Evolutionary conservation across 2,329 filamentous ascomycete genomes (phyloP).

Genomic region (Penicillium sp.): DNA sequence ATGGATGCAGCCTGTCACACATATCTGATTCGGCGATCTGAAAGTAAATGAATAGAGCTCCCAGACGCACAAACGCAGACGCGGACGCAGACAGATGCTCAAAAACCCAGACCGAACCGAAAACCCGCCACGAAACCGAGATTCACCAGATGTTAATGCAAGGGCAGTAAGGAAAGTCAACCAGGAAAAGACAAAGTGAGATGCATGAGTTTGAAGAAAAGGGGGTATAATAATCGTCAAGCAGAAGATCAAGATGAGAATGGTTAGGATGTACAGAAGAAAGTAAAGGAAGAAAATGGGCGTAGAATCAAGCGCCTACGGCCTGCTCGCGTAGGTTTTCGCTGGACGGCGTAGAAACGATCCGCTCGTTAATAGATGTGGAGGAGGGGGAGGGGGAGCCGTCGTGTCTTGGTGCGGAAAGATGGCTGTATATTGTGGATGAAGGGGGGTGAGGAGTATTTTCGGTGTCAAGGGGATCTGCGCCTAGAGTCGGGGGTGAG

Average conservation of each 20-base stretch:
- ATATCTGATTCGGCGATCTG: not conserved
- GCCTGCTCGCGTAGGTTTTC: slow-evolving; percentile 26
- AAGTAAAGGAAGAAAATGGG: not conserved
- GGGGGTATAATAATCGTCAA: slow-evolving; percentile 18
- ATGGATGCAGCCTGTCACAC: not conserved
- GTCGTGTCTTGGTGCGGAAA: slow-evolving; percentile 14
- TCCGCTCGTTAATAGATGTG: slow-evolving; percentile 21
- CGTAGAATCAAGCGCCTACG: slow-evolving; percentile 18
- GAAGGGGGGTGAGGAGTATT: slow-evolving; percentile 8
- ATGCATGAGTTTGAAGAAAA: slow-evolving; percentile 16
- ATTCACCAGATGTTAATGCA: slow-evolving; percentile 18
- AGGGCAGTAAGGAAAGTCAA: slow-evolving; percentile 2
- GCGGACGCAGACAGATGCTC: slow-evolving; percentile 2
- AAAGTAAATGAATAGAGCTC: not conserved
- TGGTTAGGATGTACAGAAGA: slow-evolving; percentile 21
- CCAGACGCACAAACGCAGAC: not conserved
- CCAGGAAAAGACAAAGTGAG: slow-evolving; percentile 11
- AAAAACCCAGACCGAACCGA: slow-evolving; percentile 2
- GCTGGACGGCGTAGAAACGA: slow-evolving; percentile 19
- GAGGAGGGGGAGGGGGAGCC: slow-evolving; percentile 17
- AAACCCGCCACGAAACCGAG: slow-evolving; percentile 1
- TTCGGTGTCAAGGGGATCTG: not conserved
- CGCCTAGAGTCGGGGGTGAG: not conserved
- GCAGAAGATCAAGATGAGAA: slow-evolving; percentile 18
- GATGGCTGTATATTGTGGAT: slow-evolving; percentile 10